phyloP scores from a whole-genome alignment of 2,329 filamentous ascomycete genomes.

The Colletotrichum simmondsii region DNA sequence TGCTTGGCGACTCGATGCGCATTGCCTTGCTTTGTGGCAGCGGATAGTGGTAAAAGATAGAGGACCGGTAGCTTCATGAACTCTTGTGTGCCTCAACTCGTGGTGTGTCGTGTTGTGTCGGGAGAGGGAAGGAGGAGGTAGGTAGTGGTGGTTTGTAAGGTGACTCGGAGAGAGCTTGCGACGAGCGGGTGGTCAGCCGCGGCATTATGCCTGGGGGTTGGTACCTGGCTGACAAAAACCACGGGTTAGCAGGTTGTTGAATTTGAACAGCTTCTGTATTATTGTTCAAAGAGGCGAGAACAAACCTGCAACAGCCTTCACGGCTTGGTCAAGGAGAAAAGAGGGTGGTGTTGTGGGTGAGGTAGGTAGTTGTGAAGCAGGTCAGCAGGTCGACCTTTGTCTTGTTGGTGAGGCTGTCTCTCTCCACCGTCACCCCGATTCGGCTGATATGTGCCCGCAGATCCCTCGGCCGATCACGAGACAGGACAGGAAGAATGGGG shows the following conservation, averaged over 20 bases:
- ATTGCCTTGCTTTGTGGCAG: background rate
- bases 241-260: background rate
- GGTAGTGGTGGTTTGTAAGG: background rate
- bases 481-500: background rate
- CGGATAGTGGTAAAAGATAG: background rate
- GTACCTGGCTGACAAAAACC: background rate
- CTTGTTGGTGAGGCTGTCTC: background rate
- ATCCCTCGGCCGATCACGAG: slow-evolving; percentile 19
- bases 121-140: background rate
- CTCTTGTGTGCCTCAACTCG: background rate
- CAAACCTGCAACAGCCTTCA: background rate
- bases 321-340: background rate
- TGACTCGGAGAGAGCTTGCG: slow-evolving; percentile 26
- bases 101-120: background rate
- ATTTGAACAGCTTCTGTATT: background rate
- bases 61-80: background rate
- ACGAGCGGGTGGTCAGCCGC: background rate
- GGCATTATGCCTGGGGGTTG: background rate
- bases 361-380: background rate
- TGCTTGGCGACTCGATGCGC: background rate
- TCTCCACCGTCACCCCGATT: slow-evolving; percentile 7
- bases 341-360: background rate
- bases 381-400: slow-evolving; percentile 32
- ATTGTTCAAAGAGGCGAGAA: background rate
- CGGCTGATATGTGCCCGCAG: slow-evolving; percentile 21